Base-by-base conservation (phyloP, 768 basidiomycete species). In the Kwoniella sp. region DNA sequence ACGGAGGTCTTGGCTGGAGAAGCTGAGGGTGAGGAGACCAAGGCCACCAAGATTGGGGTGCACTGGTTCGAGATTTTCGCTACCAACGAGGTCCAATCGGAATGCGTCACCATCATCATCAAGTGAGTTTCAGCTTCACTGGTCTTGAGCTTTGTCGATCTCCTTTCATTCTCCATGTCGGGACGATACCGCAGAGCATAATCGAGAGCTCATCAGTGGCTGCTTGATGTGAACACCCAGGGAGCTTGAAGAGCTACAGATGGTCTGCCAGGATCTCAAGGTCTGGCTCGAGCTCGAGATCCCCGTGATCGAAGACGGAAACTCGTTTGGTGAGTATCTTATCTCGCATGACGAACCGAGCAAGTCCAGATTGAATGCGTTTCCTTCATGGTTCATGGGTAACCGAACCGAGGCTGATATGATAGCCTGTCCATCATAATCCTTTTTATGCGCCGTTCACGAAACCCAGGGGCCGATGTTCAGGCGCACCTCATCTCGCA, bases 231-330 rank as follows among this genome's bases (percentile, higher is more conserved):
- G 33, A 33, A 33, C 33, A 5, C 5, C 5, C 33, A 74, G 76
- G 25, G 76, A 77, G 51, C 50, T 66, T 24, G 68, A 69, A 63
- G 70, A 70, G 15, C 59, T 74, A 5, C 63, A 67, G 25, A 33
- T 63, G 59, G 21, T 73, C 13, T n/a, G 37, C 2, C 58, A 66
- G 47, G 73, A 77, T 56, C 60, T 77, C 19, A 52, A 66, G 29
- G 57, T 71, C 13, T 77, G 76, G 76, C 56, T 77, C 2, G 65
- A 74, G 33, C 60, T 73, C 47, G 76, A 77, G 40, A 67, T 74
- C 25, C 76, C 76, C 22, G 46, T 74, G 6, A 70, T 74, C 22
- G 76, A 77, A 54, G 76, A 77, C 54, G 73, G 76, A 8, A 77
- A 77, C 50, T 69, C 65, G 4, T 77, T 74, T 55, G 73, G 72